A percentile compares a stretch with the other conserved stretches of the same genome.
These are phyloP conservation scores for Mycena albidolilacea DNA, from an alignment of 768 basidiomycete genomes.

Conservation along the genomic window DNA sequence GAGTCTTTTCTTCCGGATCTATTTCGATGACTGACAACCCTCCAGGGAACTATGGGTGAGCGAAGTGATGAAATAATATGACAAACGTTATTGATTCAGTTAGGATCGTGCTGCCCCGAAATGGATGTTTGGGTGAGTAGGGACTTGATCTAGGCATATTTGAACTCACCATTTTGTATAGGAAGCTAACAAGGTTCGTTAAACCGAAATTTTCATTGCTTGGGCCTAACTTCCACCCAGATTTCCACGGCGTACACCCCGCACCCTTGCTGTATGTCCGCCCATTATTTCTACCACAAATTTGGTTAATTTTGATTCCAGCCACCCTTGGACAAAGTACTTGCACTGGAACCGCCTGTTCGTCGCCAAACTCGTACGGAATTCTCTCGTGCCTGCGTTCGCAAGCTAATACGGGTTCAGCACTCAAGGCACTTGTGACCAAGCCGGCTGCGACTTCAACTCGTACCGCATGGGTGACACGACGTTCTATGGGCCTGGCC, in stretches of 20 bases:
- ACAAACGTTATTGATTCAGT: slow-evolving; percentile 1
- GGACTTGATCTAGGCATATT: slow-evolving; percentile 8
- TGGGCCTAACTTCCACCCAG: slow-evolving; percentile 25
- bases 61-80: slow-evolving; percentile 8
- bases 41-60: slow-evolving; percentile 7
- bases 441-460: slow-evolving; percentile 64
- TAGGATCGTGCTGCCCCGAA: slow-evolving; percentile 41
- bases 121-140: slow-evolving; percentile 37
- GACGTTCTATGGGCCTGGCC: slow-evolving; percentile 55
- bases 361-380: slow-evolving; percentile 35
- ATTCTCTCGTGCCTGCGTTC: background rate
- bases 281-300: slow-evolving; percentile 24
- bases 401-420: slow-evolving; percentile 32
- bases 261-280: slow-evolving; percentile 52
- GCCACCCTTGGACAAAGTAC: slow-evolving; percentile 50
- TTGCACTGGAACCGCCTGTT: slow-evolving; percentile 54
- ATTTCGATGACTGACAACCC: slow-evolving; percentile 2
- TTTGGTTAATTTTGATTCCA: slow-evolving; percentile 14
- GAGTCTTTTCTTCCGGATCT: slow-evolving; percentile 3
- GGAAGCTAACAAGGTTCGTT: slow-evolving; percentile 32
- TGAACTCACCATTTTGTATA: slow-evolving; percentile 26
- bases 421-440: slow-evolving; percentile 51
- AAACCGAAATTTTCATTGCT: slow-evolving; percentile 45
- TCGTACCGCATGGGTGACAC: slow-evolving; percentile 55
- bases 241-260: slow-evolving; percentile 56